Percentiles rank a stretch among this genome's conserved stretches.
Conservation (phyloP, 768 basidiomycete species). For the Auricularia cornea region DNA sequence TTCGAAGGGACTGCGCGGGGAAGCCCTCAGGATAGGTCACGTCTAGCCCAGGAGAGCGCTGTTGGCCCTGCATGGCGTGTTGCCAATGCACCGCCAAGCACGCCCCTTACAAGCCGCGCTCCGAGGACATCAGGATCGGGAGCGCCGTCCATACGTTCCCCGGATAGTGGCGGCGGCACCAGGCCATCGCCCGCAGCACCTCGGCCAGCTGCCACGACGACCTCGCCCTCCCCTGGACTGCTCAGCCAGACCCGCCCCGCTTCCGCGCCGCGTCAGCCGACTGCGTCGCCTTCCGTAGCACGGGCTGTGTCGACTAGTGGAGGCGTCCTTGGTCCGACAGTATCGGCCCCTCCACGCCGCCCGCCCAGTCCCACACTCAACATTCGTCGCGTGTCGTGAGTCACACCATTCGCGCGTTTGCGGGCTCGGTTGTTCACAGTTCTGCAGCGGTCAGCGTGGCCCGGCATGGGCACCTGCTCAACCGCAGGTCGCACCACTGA, state of each 20-base stretch:
- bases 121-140: too few relatives aligned
- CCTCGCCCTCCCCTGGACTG: not conserved
- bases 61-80: not conserved
- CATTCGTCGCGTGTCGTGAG: not conserved
- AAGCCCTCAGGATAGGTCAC: not conserved
- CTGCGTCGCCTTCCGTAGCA: too few relatives aligned
- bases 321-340: not conserved
- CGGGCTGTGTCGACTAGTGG: not conserved
- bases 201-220: not conserved
- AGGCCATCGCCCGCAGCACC: not conserved
- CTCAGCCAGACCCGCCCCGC: not conserved
- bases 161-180: too few relatives aligned
- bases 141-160: too few relatives aligned
- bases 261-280: not conserved
- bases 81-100: not conserved
- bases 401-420: conserved; percentile 6
- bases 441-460: conserved; percentile 26
- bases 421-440: not conserved
- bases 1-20: not conserved
- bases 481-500: conserved; percentile 18
- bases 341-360: not conserved
- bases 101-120: not conserved
- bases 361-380: conserved; percentile 5
- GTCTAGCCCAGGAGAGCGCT: too few relatives aligned
- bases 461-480: conserved; percentile 63